phyloP scores from a whole-genome alignment of 768 basidiomycete species.

The Boletus subcaerulescens region DNA sequence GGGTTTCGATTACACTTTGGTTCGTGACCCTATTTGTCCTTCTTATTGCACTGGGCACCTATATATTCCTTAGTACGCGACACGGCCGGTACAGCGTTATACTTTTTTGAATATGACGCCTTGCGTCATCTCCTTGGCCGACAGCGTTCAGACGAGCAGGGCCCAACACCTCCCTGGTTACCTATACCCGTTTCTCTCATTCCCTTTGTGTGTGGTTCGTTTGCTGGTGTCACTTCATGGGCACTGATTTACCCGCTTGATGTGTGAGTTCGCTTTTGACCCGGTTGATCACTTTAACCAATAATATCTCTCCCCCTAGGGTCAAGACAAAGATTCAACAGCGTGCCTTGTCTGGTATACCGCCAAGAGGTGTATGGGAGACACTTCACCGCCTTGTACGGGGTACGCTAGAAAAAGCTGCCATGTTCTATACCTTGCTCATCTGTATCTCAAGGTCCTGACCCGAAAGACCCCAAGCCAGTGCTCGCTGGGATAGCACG shows the following conservation, averaged over 20 bases:
- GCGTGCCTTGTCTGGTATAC: conserved; percentile 78
- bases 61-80: conserved; percentile 63
- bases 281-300: background rate
- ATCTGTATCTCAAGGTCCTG: conserved; percentile 53
- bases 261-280: conserved; percentile 54
- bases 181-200: conserved; percentile 77
- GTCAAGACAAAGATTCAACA: conserved; percentile 97
- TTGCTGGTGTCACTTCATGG: conserved; percentile 89
- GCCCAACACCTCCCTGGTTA: conserved; percentile 77
- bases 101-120: conserved; percentile 93
- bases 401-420: conserved; percentile 43
- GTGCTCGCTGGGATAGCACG: conserved; percentile 73
- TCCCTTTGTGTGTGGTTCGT: conserved; percentile 87
- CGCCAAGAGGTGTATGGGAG: conserved; percentile 64
- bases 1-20: conserved; percentile 87
- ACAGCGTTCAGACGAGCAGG: conserved; percentile 74
- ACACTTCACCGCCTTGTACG: conserved; percentile 78
- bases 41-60: background rate
- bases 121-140: conserved; percentile 86
- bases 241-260: conserved; percentile 92
- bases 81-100: conserved; percentile 84
- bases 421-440: conserved; percentile 1
- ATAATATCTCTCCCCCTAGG: conserved; percentile 35
- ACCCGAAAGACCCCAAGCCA: conserved; percentile 73
- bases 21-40: conserved; percentile 34